Evolutionary conservation across 768 basidiomycete species (phyloP), one percentile per base, ranked within the genome.

Genomic region (Clathrus columnatus): DNA sequence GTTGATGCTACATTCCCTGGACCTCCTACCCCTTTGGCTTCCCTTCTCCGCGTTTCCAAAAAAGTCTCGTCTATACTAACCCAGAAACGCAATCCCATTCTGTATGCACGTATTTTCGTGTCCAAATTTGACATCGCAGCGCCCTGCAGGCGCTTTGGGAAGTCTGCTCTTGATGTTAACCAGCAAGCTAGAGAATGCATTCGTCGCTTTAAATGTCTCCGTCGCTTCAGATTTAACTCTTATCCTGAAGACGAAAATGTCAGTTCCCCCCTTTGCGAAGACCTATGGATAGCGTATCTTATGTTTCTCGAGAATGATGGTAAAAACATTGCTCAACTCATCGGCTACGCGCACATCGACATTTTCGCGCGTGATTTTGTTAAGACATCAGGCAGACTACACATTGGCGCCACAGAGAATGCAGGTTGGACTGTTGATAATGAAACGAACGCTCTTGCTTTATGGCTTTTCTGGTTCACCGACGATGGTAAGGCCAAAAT

Each of bases 241-340:
- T 36, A 36, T 36, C 5, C 21, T 5, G 18, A 23, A 28, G 26
- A 29, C 10, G 54, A 48, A 3, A 27, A 48, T 8, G 41, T 10
- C 26, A 44, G 44, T 28, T 32, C 41, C 17, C 27, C 26, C 32
- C 21, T 55, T 14, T 30, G 46, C 56, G 47, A 68, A 21, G 72
- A 78, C 65, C 71, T 87, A 21, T 77, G 75, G 68, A 68, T 66
- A 0, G 72, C 73, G 5, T 79, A 76, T 50, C 61, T 83, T 41
- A 77, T 87, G 73, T 64, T 83, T 65, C 68, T 78, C 3, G 85
- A 87, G 59, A 80, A 84, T 67, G 84, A 87, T 66, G 84, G 83
- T 29, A 76, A 75, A 63, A 87, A 87, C 63, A 71, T 72, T 30
- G 68, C 61, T 3, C 82, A 82, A 66, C 77, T 87, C 49, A 60